phyloP scores from a whole-genome alignment of 805 yeast genomes.

The Babjeviella inositovora region DNA sequence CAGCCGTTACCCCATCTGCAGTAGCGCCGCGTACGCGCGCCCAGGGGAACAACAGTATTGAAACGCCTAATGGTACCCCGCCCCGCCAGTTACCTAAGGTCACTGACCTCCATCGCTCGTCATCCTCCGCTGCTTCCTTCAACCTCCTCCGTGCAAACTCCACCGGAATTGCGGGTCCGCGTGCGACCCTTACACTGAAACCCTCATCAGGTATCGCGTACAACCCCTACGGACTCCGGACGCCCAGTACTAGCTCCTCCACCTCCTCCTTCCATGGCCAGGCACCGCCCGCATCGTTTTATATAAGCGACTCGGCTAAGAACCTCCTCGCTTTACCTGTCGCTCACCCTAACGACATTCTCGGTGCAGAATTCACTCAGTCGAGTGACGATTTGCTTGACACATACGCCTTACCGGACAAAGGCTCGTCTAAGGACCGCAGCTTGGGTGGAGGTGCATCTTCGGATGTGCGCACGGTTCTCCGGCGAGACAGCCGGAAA shows the following conservation, averaged over 20 bases:
- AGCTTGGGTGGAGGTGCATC: slow-evolving; percentile 63
- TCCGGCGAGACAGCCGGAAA: slow-evolving; percentile 15
- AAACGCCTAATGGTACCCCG: no score
- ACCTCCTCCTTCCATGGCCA: slow-evolving; percentile 9
- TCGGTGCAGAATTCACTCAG: slow-evolving; percentile 40
- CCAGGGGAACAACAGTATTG: no score
- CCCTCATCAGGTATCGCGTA: slow-evolving; percentile 35
- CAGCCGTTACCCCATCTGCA: no score
- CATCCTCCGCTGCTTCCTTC: no score
- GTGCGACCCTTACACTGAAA: no score
- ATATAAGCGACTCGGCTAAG: slow-evolving; percentile 19
- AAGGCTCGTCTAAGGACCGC: slow-evolving; percentile 16
- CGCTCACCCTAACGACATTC: slow-evolving; percentile 44
- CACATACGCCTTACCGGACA: slow-evolving; percentile 29
- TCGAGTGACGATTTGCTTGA: slow-evolving; percentile 30
- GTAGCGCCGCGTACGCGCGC: no score
- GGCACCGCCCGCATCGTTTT: slow-evolving; percentile 12
- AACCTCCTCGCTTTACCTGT: slow-evolving; percentile 44
- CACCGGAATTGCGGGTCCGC: no score
- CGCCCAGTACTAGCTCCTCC: slow-evolving; percentile 8
- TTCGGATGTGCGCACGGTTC: slow-evolving; percentile 40
- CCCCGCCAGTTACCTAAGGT: no score
- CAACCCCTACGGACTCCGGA: slow-evolving; percentile 49
- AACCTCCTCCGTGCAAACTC: no score
- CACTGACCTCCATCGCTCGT: no score